Evolutionary conservation across 2,329 filamentous ascomycete genomes (phyloP).

Genomic region (Curvularia sp.): DNA sequence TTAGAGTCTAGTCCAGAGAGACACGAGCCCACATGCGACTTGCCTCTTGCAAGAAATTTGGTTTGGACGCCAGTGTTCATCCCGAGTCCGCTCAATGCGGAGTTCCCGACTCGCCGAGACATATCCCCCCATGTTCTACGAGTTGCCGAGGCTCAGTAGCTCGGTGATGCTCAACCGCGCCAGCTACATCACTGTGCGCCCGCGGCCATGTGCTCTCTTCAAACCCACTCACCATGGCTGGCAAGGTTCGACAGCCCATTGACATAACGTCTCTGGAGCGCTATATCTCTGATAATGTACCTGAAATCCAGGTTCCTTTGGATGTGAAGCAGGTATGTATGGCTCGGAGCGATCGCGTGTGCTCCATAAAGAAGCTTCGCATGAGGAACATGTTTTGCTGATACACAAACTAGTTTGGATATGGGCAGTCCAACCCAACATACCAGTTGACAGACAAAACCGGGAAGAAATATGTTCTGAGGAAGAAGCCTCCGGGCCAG

Average conservation of each 20-base stretch:
- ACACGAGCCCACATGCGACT: not conserved
- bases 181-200: slow-evolving; percentile 22
- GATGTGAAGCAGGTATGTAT: slow-evolving; percentile 81
- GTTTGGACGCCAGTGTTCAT: not conserved
- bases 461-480: slow-evolving; percentile 80
- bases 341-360: not conserved
- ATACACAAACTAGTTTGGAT: slow-evolving; percentile 74
- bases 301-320: slow-evolving; percentile 80
- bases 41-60: not conserved
- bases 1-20: not conserved
- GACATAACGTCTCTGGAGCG: slow-evolving; percentile 78
- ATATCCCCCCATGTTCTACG: slow-evolving; percentile 20
- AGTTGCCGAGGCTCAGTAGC: slow-evolving; percentile 18
- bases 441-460: slow-evolving; percentile 83
- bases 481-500: slow-evolving; percentile 97
- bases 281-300: slow-evolving; percentile 80
- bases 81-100: slow-evolving; percentile 9
- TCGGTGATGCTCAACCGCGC: slow-evolving; percentile 23
- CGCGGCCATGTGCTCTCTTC: slow-evolving; percentile 23
- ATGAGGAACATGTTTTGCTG: slow-evolving; percentile 3
- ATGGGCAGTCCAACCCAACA: slow-evolving; percentile 96
- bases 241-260: slow-evolving; percentile 87
- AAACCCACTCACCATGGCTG: slow-evolving; percentile 69
- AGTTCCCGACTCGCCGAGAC: slow-evolving; percentile 19
- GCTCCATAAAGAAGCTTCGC: not conserved